Percentiles rank a stretch among this genome's conserved stretches.
Conservation (phyloP, 768 basidiomycete genomes). For the Mycena kentingensis region DNA sequence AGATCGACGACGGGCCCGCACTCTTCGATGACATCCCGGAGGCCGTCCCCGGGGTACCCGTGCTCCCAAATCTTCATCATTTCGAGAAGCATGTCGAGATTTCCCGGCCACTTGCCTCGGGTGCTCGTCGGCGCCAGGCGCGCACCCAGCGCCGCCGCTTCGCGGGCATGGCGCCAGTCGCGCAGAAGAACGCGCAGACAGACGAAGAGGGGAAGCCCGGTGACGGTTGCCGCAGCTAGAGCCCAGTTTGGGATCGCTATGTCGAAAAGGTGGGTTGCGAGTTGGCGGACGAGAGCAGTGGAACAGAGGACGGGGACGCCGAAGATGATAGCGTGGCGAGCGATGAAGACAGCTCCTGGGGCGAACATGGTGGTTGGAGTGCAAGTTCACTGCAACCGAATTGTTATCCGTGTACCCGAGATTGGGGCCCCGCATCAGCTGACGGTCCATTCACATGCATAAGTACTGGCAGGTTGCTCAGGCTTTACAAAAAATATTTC, state of each 20-base stretch:
- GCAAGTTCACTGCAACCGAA: too few species aligned
- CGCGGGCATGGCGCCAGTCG: constrained; percentile 33
- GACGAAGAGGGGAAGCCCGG: constrained; percentile 37
- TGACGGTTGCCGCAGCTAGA: constrained; percentile 31
- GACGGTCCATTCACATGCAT: too few species aligned
- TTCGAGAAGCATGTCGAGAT: constrained; percentile 43
- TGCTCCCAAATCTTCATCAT: constrained; percentile 39
- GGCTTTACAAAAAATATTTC: too few species aligned
- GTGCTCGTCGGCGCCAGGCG: constrained; percentile 39
- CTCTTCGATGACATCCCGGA: constrained; percentile 35
- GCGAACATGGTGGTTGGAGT: constrained; percentile 24
- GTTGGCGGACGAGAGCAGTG: constrained; percentile 20
- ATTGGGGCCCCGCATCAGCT: too few species aligned
- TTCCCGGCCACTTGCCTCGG: constrained; percentile 44
- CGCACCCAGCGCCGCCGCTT: constrained; percentile 49
- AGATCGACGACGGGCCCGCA: constrained; percentile 49
- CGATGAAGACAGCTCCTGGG: constrained; percentile 40
- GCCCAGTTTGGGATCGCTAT: constrained; percentile 40
- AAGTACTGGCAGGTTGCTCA: too few species aligned
- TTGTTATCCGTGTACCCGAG: too few species aligned
- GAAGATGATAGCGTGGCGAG: constrained; percentile 22
- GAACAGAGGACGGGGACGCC: constrained; percentile 23
- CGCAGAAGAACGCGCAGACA: constrained; percentile 32
- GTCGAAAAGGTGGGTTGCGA: constrained; percentile 16
- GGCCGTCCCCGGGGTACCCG: constrained; percentile 54